Base-by-base conservation (phyloP, 352 stramenopile genomes). In the Phytophthora europaea region DNA sequence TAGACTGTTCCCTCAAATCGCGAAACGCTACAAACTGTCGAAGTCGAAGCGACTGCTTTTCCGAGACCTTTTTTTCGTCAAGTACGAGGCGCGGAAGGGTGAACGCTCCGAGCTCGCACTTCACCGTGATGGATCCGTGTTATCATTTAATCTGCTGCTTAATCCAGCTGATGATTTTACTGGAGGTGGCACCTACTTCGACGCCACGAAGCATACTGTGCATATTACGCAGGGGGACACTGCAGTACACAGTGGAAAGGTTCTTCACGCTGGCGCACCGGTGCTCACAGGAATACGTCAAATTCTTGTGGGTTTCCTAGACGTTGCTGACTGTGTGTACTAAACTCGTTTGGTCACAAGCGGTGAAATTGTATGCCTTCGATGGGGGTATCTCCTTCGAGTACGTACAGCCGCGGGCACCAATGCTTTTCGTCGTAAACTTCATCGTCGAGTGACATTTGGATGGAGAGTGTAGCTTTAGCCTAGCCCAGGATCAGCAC, bases 131-230 rank as follows among this genome's bases (percentile, higher is more conserved):
- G 96, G 95, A 28, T 98, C 94, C 8, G 82, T 98, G 5, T 68
- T 99, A n/a, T 98, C 94, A n/a, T 98, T 98, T 73, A 98, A 98
- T 59, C 73, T 98, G 20, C 59, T 98, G 55, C 78, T 99, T 8
- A 98, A 97, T 73, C 66, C 81, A 6, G 72, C 75, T 0, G 47
- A 76, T 12, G 89, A 97, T 22, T 99, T 98, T 73, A 80, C 86
- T 20, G 96, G 95, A 47, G 96, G 96, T 20, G 96, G 96, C 40
- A 99, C 96, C 16, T 97, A 94, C 63, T 99, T 98, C 66, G 93
- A 97, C 73, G 86, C 81, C 22, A 81, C 82, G 9, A 69, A 91
- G 36, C 71, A 66, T 15, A 96, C 87, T 0, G 64, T 96, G 3
- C 87, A 92, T 65, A 91, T 92, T 54, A 70, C 83, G 7, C 85